These are phyloP conservation scores for Acanthamoeba royreba DNA, from an alignment of 208 protist genomes.

Conservation along the genomic window DNA sequence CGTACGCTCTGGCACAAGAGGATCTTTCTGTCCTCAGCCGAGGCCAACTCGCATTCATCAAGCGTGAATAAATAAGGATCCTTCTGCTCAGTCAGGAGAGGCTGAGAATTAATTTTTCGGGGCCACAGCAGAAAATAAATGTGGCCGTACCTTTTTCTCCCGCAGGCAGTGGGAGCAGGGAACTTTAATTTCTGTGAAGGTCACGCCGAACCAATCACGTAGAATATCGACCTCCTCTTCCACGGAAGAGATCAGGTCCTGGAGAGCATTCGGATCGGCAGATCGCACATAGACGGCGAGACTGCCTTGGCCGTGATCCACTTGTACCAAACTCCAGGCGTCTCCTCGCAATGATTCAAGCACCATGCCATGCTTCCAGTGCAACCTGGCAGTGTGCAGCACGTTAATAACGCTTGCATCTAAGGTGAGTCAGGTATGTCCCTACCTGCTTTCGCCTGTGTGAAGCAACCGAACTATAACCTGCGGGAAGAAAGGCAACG, in stretches of 20 bases:
- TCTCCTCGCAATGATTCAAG: background rate
- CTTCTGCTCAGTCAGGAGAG: background rate
- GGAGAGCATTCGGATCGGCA: background rate
- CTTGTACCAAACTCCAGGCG: background rate
- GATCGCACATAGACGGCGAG: background rate
- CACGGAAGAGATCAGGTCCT: constrained; percentile 29
- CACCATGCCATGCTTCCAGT: constrained; percentile 12
- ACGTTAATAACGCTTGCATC: background rate
- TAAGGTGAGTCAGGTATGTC: background rate
- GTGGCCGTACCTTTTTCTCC: background rate
- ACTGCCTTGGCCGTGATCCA: background rate
- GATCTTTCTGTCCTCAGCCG: background rate
- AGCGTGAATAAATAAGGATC: constrained; percentile 24
- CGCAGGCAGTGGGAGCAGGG: constrained; percentile 10
- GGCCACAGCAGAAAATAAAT: background rate
- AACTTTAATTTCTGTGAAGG: constrained; percentile 10
- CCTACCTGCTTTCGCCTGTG: background rate
- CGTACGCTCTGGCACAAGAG: background rate
- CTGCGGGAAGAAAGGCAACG: constrained; percentile 30
- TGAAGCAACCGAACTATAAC: constrained; percentile 31
- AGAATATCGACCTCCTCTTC: constrained; percentile 27
- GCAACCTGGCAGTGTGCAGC: background rate
- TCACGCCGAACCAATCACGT: constrained; percentile 27
- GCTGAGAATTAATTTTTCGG: background rate
- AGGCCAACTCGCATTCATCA: constrained; percentile 9